Percentiles rank a stretch among this genome's conserved stretches.
These are phyloP conservation scores for Lentithecium fluviatile DNA, from an alignment of 495 filamentous ascomycete genomes.

Conservation along the genomic window DNA sequence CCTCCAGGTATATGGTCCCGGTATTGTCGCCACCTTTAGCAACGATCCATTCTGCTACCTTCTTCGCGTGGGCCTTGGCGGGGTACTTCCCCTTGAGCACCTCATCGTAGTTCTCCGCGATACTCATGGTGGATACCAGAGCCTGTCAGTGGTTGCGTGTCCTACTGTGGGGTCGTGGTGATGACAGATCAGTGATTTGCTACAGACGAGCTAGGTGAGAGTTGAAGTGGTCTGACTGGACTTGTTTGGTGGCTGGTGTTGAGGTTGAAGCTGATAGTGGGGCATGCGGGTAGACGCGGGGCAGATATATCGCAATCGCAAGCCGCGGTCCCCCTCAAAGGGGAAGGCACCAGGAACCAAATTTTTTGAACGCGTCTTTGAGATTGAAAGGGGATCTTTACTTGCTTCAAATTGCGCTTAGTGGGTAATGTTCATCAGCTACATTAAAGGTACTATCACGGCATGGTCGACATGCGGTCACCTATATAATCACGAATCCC, in stretches of 20 bases:
- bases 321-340: not conserved
- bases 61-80: constrained; percentile 83
- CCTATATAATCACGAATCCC: too few species aligned
- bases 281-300: not conserved
- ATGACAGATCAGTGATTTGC: not conserved
- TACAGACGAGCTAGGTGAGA: too few species aligned
- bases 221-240: not conserved
- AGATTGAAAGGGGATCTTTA: constrained; percentile 5
- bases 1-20: constrained; percentile 83
- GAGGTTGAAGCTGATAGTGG: not conserved
- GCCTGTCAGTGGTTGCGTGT: not conserved
- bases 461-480: too few species aligned
- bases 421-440: too few species aligned
- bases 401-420: too few species aligned
- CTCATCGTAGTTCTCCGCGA: constrained; percentile 22
- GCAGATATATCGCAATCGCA: not conserved
- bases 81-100: constrained; percentile 73
- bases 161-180: not conserved
- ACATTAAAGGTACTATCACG: too few species aligned
- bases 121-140: constrained; percentile 8
- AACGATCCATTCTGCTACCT: constrained; percentile 74
- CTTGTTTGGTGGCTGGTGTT: not conserved
- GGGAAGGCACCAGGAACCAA: not conserved
- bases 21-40: constrained; percentile 56
- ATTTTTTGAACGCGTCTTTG: not conserved